Percentiles rank a stretch among this genome's conserved stretches.
Evolutionary conservation across 306 rosid genomes (phyloP).

Genomic region (Lathyrus tuberosus): DNA sequence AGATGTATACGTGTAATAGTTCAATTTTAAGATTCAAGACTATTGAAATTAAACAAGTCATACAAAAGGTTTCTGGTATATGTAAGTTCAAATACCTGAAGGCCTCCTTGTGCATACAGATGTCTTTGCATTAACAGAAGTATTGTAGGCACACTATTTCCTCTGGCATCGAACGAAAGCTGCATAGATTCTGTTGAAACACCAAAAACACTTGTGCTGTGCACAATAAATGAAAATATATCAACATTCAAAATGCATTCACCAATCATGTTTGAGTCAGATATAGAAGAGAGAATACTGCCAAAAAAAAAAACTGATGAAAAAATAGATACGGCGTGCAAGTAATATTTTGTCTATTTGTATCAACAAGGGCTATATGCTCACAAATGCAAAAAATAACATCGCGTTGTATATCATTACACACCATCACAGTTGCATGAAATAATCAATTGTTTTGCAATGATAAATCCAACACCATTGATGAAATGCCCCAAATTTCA

Average conservation of each 20-base stretch:
- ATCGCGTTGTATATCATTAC: not conserved
- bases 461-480: not conserved
- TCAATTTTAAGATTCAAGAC: slow-evolving; percentile 43
- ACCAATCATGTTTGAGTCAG: not conserved
- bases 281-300: slow-evolving; percentile 17
- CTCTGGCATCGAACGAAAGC: slow-evolving; percentile 97
- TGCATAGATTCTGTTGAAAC: slow-evolving; percentile 99
- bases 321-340: not conserved
- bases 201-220: slow-evolving; percentile 91
- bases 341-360: not conserved
- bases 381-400: not conserved
- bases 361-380: slow-evolving; percentile 10
- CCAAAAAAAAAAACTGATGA: slow-evolving; percentile 8
- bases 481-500: slow-evolving; percentile 12
- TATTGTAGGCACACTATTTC: slow-evolving; percentile 94
- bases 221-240: slow-evolving; percentile 40
- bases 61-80: slow-evolving; percentile 27
- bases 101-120: slow-evolving; percentile 82
- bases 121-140: slow-evolving; percentile 89
- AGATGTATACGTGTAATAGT: slow-evolving; percentile 40
- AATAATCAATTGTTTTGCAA: not conserved
- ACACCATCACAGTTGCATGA: not conserved
- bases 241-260: slow-evolving; percentile 35
- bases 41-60: slow-evolving; percentile 28
- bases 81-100: slow-evolving; percentile 62